Percentiles rank a stretch among this genome's conserved stretches.
phyloP scores from a whole-genome alignment of 306 rosid species.

The Begonia loranthoides region DNA sequence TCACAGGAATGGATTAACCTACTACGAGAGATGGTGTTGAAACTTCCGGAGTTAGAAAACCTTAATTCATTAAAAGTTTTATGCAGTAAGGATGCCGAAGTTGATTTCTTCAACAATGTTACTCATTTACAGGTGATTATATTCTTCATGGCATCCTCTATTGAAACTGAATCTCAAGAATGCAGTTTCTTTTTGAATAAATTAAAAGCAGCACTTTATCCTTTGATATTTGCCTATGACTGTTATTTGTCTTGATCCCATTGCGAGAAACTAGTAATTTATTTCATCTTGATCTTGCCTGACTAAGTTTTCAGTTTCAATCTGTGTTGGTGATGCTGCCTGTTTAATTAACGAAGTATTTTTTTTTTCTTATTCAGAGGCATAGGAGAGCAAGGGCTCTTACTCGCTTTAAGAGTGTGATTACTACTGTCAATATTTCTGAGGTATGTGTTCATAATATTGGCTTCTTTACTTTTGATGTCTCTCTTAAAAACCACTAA shows the following conservation, averaged over 20 bases:
- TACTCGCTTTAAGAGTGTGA: slow-evolving; percentile 46
- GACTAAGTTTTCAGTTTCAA: too few relatives aligned
- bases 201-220: not conserved
- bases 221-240: too few relatives aligned
- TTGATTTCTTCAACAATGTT: slow-evolving; percentile 60
- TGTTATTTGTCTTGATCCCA: too few relatives aligned
- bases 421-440: slow-evolving; percentile 30
- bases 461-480: slow-evolving; percentile 1
- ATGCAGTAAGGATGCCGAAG: slow-evolving; percentile 51
- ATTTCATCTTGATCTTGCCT: too few relatives aligned
- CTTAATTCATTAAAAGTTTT: slow-evolving; percentile 43
- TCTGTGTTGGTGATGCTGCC: too few relatives aligned
- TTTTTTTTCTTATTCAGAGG: slow-evolving; percentile 38
- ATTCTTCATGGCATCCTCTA: slow-evolving; percentile 2
- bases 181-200: not conserved
- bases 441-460: slow-evolving; percentile 36
- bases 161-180: not conserved
- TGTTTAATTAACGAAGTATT: not conserved
- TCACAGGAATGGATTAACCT: slow-evolving; percentile 82
- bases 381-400: slow-evolving; percentile 78
- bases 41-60: slow-evolving; percentile 55
- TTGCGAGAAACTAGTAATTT: too few relatives aligned
- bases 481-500: slow-evolving; percentile 16
- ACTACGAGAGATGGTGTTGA: slow-evolving; percentile 67
- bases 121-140: slow-evolving; percentile 52